Base-by-base conservation (phyloP, 1,284 basidiomycete genomes). In the Termitomyces sp. region DNA sequence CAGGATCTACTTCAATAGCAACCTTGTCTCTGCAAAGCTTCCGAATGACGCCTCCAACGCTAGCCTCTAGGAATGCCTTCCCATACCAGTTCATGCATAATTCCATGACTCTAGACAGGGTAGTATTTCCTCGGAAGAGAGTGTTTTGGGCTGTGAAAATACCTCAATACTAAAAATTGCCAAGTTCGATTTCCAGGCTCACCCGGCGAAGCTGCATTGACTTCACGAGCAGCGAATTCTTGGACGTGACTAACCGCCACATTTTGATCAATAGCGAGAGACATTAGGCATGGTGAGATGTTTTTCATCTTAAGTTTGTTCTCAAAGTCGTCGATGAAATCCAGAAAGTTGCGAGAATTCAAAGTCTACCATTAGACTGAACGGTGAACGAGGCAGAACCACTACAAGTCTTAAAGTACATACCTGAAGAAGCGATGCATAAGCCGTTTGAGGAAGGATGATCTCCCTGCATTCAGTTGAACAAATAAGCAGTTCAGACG, bases 101-200 rank as follows among this genome's bases (percentile, higher is more conserved):
- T 64, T 93, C 91, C 70, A 92, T 82, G 9, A 84, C 83, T 68
- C 90, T 92, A 21, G 91, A 92, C 53, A 92, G 76, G 38, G 80
- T 81, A 5, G 86, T 90, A 66, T 92, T 92, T 28, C 89, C 90
- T 50, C 90, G 84, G 68, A 89, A 89, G 10, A 89, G 69, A 4
- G 84, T 88, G 61, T 80, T 82, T 51, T 83, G 82, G 24, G 83
- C 83, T 85, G 55, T 41, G 36, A 55, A 55, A 49, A 34, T 36
- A 53, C 58, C 50, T 61, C 31, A 49, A 53, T 40, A 31, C 33
- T 24, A 8, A 39, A 19, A 19, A 6, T 36, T 36, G 30, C 12
- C 10, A 24, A 50, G 53, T 13, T 36, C 3, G 30, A 36, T 42
- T 42, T 33, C n/a, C 7, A 40, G 15, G 67, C 81, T 71, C 66